Percentiles rank a stretch among this genome's conserved stretches.
Evolutionary conservation across 2,329 filamentous ascomycete species (phyloP).

Genomic region (Grosmannia penicillata): DNA sequence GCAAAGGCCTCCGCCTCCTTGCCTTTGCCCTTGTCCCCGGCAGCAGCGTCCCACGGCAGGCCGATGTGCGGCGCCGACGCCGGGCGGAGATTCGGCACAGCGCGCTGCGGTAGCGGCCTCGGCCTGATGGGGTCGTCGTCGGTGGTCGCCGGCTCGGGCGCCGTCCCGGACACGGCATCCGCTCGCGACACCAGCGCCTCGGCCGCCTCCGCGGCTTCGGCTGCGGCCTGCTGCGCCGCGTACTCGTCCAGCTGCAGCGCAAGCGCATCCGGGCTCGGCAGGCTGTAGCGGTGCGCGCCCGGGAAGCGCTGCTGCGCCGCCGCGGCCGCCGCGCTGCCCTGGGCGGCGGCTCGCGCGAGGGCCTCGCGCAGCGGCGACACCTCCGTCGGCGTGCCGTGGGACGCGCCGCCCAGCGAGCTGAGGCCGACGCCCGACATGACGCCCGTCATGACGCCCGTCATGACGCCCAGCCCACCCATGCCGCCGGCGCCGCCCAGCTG

Average conservation of each 20-base stretch:
- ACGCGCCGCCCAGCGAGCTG: no score
- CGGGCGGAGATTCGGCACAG: no score
- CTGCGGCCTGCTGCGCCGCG: background rate
- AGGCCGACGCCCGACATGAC: no score
- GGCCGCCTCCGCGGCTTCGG: background rate
- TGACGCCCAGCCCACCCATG: background rate
- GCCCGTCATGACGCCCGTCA: no score
- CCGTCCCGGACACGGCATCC: background rate
- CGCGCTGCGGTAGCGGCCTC: no score
- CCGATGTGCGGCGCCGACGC: no score
- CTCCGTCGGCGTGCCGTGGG: conserved; percentile 3
- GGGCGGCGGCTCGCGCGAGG: conserved; percentile 7
- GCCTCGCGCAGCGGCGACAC: conserved; percentile 10
- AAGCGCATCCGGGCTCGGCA: conserved; percentile 8
- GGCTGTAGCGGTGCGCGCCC: conserved; percentile 7
- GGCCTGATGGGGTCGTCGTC: no score
- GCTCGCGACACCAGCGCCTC: background rate
- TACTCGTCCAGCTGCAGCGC: conserved; percentile 5
- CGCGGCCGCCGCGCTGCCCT: conserved; percentile 2
- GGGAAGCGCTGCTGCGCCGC: no score
- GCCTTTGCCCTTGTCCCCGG: background rate
- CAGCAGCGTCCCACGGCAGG: no score
- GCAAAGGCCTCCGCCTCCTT: background rate
- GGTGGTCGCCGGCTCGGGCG: background rate
- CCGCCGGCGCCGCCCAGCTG: conserved; percentile 8